Evolutionary conservation across 163 green algal species (phyloP).

Genomic region (Scenedesmus sp.): DNA sequence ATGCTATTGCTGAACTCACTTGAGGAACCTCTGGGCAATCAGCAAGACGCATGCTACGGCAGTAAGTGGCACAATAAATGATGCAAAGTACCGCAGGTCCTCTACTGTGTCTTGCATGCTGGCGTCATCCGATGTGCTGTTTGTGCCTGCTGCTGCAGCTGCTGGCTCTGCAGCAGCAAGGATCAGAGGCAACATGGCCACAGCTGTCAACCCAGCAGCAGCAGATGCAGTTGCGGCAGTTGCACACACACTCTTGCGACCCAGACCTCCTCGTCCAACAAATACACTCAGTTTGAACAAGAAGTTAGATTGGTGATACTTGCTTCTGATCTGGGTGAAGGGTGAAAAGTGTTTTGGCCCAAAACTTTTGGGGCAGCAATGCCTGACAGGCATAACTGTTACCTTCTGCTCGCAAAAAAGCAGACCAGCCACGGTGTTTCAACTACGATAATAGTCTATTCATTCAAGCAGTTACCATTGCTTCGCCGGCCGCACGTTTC

Average conservation of each 20-base stretch:
- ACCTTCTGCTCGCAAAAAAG: background rate
- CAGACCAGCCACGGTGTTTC: background rate
- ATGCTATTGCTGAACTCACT: background rate
- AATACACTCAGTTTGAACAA: no score
- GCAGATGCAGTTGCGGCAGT: background rate
- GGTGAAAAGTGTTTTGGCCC: background rate
- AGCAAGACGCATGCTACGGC: background rate
- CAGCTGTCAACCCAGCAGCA: constrained; percentile 4
- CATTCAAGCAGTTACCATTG: background rate
- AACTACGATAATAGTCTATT: background rate
- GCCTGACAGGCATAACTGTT: background rate
- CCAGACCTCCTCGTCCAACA: no score
- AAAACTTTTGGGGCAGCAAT: background rate
- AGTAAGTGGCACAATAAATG: background rate
- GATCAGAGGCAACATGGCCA: background rate
- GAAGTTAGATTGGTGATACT: background rate
- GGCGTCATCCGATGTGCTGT: background rate
- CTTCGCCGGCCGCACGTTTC: background rate
- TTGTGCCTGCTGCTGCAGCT: background rate
- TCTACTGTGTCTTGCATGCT: background rate
- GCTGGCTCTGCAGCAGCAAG: background rate
- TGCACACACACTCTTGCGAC: background rate
- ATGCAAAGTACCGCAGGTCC: background rate
- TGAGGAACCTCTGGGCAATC: background rate
- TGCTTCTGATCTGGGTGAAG: background rate